Evolutionary conservation across 2,329 filamentous ascomycete species (phyloP).

Genomic region (Corinectria fuckeliana): DNA sequence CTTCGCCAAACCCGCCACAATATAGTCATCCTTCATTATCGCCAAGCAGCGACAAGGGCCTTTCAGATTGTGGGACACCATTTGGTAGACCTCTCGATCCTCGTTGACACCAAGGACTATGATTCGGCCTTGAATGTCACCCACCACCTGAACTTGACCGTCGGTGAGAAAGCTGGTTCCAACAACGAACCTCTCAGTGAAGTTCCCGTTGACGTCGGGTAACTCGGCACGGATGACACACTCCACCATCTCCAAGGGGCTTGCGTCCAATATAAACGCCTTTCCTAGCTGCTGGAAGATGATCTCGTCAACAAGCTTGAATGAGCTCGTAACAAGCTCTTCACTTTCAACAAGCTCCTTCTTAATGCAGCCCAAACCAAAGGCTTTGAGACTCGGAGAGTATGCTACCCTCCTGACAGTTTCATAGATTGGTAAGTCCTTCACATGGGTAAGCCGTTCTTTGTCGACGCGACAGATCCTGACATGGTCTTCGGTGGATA

Average conservation of each 20-base stretch:
- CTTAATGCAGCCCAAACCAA: constrained; percentile 85
- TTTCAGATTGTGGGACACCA: constrained; percentile 73
- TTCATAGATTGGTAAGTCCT: constrained; percentile 77
- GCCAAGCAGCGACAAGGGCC: constrained; percentile 83
- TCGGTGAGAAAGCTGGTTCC: constrained; percentile 82
- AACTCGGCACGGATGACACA: constrained; percentile 81
- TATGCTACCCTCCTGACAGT: constrained; percentile 90
- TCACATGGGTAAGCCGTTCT: constrained; percentile 87
- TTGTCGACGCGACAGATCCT: constrained; percentile 83
- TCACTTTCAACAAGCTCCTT: constrained; percentile 73
- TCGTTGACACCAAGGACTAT: constrained; percentile 83
- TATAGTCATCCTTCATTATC: constrained; percentile 73
- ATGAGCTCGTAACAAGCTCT: constrained; percentile 79
- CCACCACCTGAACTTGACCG: constrained; percentile 56
- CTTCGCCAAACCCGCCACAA: constrained; percentile 89
- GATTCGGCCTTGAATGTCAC: constrained; percentile 72
- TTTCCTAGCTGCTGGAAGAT: constrained; percentile 79
- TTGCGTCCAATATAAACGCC: constrained; percentile 64
- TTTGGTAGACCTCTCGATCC: constrained; percentile 73
- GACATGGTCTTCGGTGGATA: constrained; percentile 78
- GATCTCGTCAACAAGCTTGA: constrained; percentile 90
- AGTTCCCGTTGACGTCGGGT: constrained; percentile 59
- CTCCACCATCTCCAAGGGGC: constrained; percentile 76
- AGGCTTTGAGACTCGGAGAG: constrained; percentile 77
- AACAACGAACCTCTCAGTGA: constrained; percentile 83